Evolutionary conservation across 164 flowering plant genomes (phyloP), one percentile per base, ranked within the genome.

Genomic region (Sextonia rubra): DNA sequence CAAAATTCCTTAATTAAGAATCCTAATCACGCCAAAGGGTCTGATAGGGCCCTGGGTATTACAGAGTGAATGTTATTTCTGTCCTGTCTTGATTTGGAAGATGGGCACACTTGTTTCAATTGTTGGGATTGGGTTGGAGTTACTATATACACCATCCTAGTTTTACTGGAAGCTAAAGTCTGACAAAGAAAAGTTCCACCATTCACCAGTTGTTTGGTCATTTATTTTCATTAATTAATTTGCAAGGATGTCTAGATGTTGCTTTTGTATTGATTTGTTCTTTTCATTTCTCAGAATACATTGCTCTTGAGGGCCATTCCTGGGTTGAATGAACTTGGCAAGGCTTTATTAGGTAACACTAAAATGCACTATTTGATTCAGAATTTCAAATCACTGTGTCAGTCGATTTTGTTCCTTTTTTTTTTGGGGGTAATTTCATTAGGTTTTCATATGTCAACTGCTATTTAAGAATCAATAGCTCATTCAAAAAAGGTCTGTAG

Each of bases 261-360:
- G 2, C 20, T 52, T 15, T 52, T 52, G 17, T 52, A 52, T 52
- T 14, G 17, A 26, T 67, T 2, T 30, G 18, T 18, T 37, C 20
- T 12, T 29, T 64, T 29, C 56, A 14, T 49, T 64, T 56, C 62
- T 47, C 76, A 81, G 84, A 81, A 81, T 26, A 81, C 84, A 14
- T n/a, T 77, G 62, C 71, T 81, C 12, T 74, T 81, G 80, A 71
- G 75, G 78, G 44, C 80, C 1, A 81, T 81, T 74, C 84, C 84
- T 7, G 84, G 81, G 18, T 66, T 81, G 32, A 76, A 78, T 60
- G 81, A 81, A 29, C 60, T 81, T 63, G 78, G 77, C 60, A 81
- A 77, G 69, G 80, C 73, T 62, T 56, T 81, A 49, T 64, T 81
- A 72, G 84, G 84, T 81, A 78, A 71, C 9, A 37, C 0, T 37